These are phyloP conservation scores for Penicillium sp. DNA, from an alignment of 2,329 filamentous ascomycete species.

Conservation along the genomic window DNA sequence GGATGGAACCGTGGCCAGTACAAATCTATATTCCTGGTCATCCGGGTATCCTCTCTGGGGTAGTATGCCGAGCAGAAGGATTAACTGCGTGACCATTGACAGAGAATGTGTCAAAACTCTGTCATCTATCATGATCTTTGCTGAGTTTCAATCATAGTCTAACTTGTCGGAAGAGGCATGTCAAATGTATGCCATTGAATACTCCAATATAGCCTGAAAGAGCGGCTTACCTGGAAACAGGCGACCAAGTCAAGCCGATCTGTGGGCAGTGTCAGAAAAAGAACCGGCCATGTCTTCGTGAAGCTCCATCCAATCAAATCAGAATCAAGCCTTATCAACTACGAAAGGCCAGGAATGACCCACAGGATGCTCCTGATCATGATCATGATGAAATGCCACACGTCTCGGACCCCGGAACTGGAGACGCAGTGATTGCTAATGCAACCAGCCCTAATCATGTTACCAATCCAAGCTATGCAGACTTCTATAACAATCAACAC, in stretches of 20 bases:
- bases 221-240: slow-evolving; percentile 5
- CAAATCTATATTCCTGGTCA: background rate
- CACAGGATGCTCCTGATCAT: background rate
- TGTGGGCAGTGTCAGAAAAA: slow-evolving; percentile 11
- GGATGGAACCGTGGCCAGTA: background rate
- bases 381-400: background rate
- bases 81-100: background rate
- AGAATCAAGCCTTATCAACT: slow-evolving; percentile 5
- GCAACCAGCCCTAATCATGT: slow-evolving; percentile 1
- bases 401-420: background rate
- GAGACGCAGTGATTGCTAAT: slow-evolving; percentile 2
- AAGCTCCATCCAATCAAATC: slow-evolving; percentile 3
- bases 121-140: background rate
- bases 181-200: slow-evolving; percentile 5
- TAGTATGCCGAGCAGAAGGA: background rate
- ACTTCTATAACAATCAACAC: background rate
- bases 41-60: too few species aligned
- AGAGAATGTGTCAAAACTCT: background rate
- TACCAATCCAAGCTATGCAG: background rate
- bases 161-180: slow-evolving; percentile 9
- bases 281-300: slow-evolving; percentile 8
- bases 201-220: background rate
- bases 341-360: background rate
- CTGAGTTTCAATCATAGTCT: slow-evolving; percentile 3
- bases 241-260: slow-evolving; percentile 10